phyloP scores from a whole-genome alignment of 306 rosid genomes.

The Acmispon strigosus region DNA sequence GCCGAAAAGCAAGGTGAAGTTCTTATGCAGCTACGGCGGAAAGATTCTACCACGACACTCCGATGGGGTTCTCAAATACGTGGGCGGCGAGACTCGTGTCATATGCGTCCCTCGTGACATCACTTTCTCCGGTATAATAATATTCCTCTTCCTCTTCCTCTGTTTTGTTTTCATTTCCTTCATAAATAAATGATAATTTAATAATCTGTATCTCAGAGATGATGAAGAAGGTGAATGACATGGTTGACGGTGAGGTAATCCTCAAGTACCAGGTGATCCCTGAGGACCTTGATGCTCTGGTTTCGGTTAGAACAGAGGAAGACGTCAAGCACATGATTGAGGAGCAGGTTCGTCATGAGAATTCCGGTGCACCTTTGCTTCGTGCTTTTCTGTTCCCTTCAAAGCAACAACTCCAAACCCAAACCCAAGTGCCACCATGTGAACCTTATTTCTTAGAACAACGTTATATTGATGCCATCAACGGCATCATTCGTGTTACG shows the following conservation, averaged over 20 bases:
- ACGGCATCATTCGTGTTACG: conserved; percentile 48
- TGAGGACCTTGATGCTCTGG: conserved; percentile 63
- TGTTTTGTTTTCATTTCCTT: not conserved
- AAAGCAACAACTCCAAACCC: conserved; percentile 16
- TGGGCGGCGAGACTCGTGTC: conserved; percentile 90
- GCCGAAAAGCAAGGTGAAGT: conserved; percentile 50
- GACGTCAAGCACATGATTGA: conserved; percentile 76
- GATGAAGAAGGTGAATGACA: conserved; percentile 45
- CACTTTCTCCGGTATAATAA: conserved; percentile 44
- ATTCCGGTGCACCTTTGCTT: conserved; percentile 38
- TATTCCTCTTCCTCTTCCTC: not conserved
- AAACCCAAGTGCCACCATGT: not conserved
- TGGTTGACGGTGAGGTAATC: conserved; percentile 51
- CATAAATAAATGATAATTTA: not conserved
- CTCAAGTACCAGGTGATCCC: conserved; percentile 62
- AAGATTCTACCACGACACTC: conserved; percentile 66
- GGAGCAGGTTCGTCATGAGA: conserved; percentile 51
- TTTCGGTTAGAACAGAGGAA: conserved; percentile 53
- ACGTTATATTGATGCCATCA: conserved; percentile 70
- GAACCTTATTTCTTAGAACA: conserved; percentile 50
- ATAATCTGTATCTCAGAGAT: conserved; percentile 33
- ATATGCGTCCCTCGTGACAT: conserved; percentile 44
- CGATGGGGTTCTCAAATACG: conserved; percentile 70
- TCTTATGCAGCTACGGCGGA: conserved; percentile 83
- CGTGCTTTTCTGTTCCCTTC: conserved; percentile 60